A percentile compares a stretch with the other conserved stretches of the same genome.
phyloP scores from a whole-genome alignment of 1,284 basidiomycete species.

The Trichosporon asahii region DNA sequence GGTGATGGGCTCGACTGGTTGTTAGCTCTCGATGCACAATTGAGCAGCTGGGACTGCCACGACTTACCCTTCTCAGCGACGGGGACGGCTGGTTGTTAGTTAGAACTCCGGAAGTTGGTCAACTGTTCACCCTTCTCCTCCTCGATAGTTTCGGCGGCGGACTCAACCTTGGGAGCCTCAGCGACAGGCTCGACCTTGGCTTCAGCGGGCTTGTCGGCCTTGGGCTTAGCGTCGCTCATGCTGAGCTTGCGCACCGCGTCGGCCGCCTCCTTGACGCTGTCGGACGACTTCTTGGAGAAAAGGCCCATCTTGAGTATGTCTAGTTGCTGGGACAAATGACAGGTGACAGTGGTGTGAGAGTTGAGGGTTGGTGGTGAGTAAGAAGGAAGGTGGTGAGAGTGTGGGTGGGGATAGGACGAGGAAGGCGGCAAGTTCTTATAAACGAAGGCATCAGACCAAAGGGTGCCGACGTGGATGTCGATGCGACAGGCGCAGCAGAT shows the following conservation, averaged over 20 bases:
- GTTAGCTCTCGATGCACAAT: not conserved
- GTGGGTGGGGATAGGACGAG: not conserved
- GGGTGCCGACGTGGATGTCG: not conserved
- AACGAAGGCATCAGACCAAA: not conserved
- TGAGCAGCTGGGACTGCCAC: not conserved
- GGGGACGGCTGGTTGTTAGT: not conserved
- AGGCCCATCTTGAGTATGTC: slow-evolving; percentile 3
- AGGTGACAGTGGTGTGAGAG: not conserved
- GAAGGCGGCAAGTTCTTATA: not conserved
- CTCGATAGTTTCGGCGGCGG: not conserved
- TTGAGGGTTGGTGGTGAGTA: not conserved
- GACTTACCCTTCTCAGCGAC: not conserved
- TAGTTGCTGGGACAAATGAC: not conserved
- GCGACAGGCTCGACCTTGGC: not conserved
- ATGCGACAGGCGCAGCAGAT: not conserved
- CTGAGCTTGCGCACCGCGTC: not conserved
- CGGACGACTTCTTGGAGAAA: slow-evolving; percentile 2
- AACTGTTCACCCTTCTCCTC: not conserved
- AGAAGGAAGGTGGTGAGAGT: not conserved
- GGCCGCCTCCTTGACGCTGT: slow-evolving; percentile 1
- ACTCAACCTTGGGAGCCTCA: not conserved
- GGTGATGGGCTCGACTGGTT: not conserved
- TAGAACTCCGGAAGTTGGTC: too few relatives aligned
- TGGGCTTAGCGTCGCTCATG: not conserved
- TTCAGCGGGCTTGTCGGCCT: not conserved